Evolutionary conservation across 2,329 filamentous ascomycete species (phyloP), one percentile per base, ranked within the genome.

Genomic region (Beauveria sp.): DNA sequence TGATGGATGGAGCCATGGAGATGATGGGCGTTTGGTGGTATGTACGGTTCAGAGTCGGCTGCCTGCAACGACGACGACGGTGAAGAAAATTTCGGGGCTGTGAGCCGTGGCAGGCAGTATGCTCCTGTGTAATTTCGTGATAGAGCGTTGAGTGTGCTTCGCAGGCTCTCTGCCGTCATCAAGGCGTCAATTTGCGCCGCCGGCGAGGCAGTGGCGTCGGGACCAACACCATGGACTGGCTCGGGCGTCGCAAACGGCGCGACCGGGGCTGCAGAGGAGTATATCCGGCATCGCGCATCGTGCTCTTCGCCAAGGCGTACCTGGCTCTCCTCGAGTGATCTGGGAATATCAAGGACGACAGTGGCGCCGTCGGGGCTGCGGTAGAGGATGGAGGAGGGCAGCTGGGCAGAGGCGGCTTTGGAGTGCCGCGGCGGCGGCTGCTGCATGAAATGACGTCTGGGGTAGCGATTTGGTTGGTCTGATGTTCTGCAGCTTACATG

Each of bases 261-360:
- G 63, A 68, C 77, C 67, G 71, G 73, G 61, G 77, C 79, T 64
- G 67, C 67, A 61, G 70, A 75, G 47, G 82, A 83, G 63, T 80
- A 65, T 52, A 85, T 73, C 61, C 76, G 75, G 41, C 57, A 47
- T 53, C 14, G n/a, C 3, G 50, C 28, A 26, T 24, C 24, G 55
- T 75, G 73, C 54, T 64, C 63, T 40, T 76, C 66, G 34, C 72
- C 73, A 7, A 74, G 69, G 14, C 75, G 74, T 40, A 79, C 78
- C 72, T 92, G 89, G 20, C 83, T 84, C 63, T 84, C 78, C 65
- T 89, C 85, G 44, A 92, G 82, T 2, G 89, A 90, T 20, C 78
- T 76, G 26, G 89, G 88, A 51, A 91, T 82, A 67, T 92, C 89
- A 56, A 92, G 71, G 28, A 91, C 70, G 24, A 84, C 76, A 58